Evolutionary conservation across 306 rosid genomes (phyloP).

Genomic region (Sophora flavescens): DNA sequence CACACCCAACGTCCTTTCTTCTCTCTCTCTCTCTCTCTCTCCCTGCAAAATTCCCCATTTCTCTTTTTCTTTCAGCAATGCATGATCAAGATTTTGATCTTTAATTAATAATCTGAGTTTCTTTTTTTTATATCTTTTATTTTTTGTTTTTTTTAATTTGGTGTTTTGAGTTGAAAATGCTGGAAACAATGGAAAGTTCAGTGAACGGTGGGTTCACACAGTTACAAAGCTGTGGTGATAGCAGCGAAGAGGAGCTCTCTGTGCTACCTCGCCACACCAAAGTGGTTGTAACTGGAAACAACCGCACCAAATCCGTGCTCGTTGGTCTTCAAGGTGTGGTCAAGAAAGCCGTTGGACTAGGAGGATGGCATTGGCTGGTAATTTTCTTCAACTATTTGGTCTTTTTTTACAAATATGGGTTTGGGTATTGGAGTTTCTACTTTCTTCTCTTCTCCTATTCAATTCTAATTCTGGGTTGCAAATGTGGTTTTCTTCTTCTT

Average conservation of each 20-base stretch:
- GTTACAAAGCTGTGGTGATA: slow-evolving; percentile 91
- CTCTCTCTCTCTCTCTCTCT: slow-evolving; percentile 45
- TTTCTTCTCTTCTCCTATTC: too few relatives aligned
- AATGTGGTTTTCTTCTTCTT: slow-evolving; percentile 25
- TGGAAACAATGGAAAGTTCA: slow-evolving; percentile 88
- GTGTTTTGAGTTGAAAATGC: slow-evolving; percentile 59
- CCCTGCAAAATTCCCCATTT: slow-evolving; percentile 50
- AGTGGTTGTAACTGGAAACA: slow-evolving; percentile 95
- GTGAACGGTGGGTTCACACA: slow-evolving; percentile 86
- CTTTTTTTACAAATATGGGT: slow-evolving; percentile 8
- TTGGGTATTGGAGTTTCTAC: not conserved
- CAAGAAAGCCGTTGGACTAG: slow-evolving; percentile 95
- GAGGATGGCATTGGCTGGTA: slow-evolving; percentile 99
- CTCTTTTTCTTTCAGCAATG: slow-evolving; percentile 48
- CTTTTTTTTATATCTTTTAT: not conserved
- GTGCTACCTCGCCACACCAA: slow-evolving; percentile 98
- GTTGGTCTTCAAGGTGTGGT: slow-evolving; percentile 98
- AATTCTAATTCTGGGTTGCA: slow-evolving; percentile 14
- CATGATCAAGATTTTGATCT: slow-evolving; percentile 54
- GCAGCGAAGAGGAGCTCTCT: slow-evolving; percentile 96
- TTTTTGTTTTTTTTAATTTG: slow-evolving; percentile 16
- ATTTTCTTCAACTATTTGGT: slow-evolving; percentile 33
- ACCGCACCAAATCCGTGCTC: slow-evolving; percentile 96
- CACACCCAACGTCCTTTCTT: slow-evolving; percentile 21
- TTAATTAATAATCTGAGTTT: slow-evolving; percentile 12